Evolutionary conservation across 108 stramenopile genomes (phyloP).

Genomic region (Nitzschia palea): DNA sequence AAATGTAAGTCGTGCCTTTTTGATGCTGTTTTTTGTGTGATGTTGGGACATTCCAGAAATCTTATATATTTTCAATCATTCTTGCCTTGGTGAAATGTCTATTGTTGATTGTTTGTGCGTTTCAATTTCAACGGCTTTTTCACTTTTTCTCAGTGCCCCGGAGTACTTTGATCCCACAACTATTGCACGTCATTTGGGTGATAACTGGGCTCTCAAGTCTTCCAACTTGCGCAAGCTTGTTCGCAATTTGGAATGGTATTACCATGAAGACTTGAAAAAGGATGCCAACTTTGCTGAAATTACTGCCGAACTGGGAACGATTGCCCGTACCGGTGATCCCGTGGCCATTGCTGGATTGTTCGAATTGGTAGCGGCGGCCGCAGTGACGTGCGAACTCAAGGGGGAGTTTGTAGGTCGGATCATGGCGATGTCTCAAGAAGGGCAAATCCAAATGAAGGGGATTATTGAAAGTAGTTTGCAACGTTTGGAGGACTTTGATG

Average conservation of each 20-base stretch:
- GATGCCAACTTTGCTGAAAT: conserved; percentile 56
- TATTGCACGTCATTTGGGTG: conserved; percentile 79
- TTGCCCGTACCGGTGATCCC: conserved; percentile 50
- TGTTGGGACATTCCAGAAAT: neutral
- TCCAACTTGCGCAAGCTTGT: conserved; percentile 85
- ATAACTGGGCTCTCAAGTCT: conserved; percentile 85
- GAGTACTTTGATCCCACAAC: conserved; percentile 86
- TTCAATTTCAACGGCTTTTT: neutral
- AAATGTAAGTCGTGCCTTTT: conserved; percentile 68
- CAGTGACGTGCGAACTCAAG: conserved; percentile 76
- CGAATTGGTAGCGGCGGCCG: conserved; percentile 83
- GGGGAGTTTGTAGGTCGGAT: conserved; percentile 70
- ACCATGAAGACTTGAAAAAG: conserved; percentile 70
- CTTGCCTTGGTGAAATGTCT: neutral
- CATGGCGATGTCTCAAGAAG: conserved; percentile 65
- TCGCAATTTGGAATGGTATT: conserved; percentile 77
- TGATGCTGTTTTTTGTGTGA: neutral
- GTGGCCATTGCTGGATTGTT: conserved; percentile 60
- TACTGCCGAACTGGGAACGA: conserved; percentile 30
- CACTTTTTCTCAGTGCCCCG: conserved; percentile 45
- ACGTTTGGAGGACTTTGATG: conserved; percentile 55
- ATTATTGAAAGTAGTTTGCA: conserved; percentile 67
- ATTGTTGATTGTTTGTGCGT: neutral
- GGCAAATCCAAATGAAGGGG: conserved; percentile 71
- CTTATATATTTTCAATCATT: neutral